A percentile compares a stretch with the other conserved stretches of the same genome.
These are phyloP conservation scores for Phytophthora constricta DNA, from an alignment of 352 stramenopile genomes.

Conservation along the genomic window DNA sequence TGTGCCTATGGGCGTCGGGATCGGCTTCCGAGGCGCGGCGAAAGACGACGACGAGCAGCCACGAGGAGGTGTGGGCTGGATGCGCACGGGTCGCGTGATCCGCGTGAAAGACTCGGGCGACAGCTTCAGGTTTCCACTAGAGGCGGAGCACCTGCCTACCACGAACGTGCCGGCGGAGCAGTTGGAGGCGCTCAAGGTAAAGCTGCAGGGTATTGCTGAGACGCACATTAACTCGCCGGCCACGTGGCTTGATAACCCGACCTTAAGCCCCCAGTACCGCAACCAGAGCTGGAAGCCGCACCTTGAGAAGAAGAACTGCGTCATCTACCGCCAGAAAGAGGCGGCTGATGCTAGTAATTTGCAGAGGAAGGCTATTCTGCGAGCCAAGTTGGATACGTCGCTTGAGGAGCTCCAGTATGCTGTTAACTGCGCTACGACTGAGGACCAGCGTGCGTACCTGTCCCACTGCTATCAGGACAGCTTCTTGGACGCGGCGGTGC, in stretches of 20 bases:
- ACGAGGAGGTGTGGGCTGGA: constrained; percentile 61
- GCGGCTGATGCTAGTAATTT: constrained; percentile 49
- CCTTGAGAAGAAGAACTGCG: constrained; percentile 74
- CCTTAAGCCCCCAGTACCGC: constrained; percentile 51
- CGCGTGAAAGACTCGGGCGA: constrained; percentile 76
- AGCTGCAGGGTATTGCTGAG: constrained; percentile 46
- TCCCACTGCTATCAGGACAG: constrained; percentile 73
- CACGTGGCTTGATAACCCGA: constrained; percentile 81
- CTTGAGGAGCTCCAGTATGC: constrained; percentile 80
- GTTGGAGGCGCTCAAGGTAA: constrained; percentile 37
- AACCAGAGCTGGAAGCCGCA: constrained; percentile 74
- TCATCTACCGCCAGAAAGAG: constrained; percentile 69
- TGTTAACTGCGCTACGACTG: constrained; percentile 62
- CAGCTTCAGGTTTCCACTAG: constrained; percentile 77
- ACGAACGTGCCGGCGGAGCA: constrained; percentile 42
- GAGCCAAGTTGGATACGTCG: constrained; percentile 70
- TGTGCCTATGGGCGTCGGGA: constrained; percentile 36
- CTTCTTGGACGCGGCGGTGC: constrained; percentile 76
- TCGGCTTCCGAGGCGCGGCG: constrained; percentile 25
- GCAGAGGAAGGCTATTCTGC: constrained; percentile 57
- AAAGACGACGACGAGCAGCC: constrained; percentile 49
- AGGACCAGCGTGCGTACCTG: constrained; percentile 67
- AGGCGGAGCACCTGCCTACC: constrained; percentile 60
- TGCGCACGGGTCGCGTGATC: constrained; percentile 73
- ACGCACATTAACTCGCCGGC: constrained; percentile 47